phyloP scores from a whole-genome alignment of 805 yeast species.

The Candida loeiensis region DNA sequence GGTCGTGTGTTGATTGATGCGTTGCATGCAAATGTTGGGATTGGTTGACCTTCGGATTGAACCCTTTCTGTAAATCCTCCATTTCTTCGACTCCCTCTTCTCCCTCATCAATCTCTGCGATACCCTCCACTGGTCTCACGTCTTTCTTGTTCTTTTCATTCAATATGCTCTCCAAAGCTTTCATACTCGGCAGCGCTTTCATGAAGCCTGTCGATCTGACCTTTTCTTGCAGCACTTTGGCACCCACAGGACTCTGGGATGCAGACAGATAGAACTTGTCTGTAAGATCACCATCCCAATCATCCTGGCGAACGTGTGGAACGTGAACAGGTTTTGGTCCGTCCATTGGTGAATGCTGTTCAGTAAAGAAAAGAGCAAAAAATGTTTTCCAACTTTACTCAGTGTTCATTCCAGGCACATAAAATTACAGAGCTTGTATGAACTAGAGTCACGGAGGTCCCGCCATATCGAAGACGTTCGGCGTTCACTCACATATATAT shows the following conservation, averaged over 20 bases:
- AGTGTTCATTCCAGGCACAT: neutral
- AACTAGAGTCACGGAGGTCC: too few relatives aligned
- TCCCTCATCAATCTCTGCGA: conserved; percentile 18
- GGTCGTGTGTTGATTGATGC: too few relatives aligned
- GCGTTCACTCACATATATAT: neutral
- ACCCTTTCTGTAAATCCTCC: neutral
- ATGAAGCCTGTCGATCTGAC: conserved; percentile 18
- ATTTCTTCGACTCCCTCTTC: neutral
- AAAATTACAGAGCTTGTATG: too few relatives aligned
- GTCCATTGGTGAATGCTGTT: too few relatives aligned
- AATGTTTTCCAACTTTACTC: conserved; percentile 2
- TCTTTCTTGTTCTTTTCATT: conserved; percentile 12
- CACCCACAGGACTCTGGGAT: neutral
- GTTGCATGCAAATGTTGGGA: too few relatives aligned
- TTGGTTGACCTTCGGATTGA: neutral
- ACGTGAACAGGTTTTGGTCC: conserved; percentile 2
- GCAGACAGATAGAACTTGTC: conserved; percentile 9
- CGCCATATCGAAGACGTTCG: neutral
- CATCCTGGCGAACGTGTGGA: conserved; percentile 4
- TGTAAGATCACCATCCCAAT: conserved; percentile 9
- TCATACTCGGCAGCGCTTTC: conserved; percentile 39
- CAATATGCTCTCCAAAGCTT: conserved; percentile 37
- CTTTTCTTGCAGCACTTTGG: neutral
- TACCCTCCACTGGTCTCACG: neutral
- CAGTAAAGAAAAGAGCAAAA: neutral